Evolutionary conservation across 169 alveolate genomes (phyloP).

Genomic region (Plasmodium cynomolgi): DNA sequence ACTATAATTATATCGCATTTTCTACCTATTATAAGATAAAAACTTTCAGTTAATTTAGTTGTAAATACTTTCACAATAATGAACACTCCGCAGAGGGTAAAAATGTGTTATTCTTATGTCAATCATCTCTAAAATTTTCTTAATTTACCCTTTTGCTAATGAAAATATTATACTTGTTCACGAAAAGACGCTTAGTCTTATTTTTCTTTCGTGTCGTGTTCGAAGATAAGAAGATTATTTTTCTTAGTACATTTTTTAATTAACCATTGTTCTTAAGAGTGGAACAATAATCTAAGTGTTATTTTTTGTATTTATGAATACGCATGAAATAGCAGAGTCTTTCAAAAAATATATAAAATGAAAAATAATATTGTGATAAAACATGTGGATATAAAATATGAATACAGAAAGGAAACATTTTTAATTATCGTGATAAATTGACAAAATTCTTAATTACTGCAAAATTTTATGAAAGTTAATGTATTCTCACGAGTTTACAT

Average conservation of each 20-base stretch:
- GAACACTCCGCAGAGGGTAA: neutral
- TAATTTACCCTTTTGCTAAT: neutral
- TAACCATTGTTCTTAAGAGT: neutral
- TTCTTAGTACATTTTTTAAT: too few relatives aligned
- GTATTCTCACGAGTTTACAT: neutral
- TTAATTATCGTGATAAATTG: too few relatives aligned
- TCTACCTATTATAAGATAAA: neutral
- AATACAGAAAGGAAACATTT: neutral
- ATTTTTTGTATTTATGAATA: too few relatives aligned
- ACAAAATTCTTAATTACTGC: neutral
- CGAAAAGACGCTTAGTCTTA: neutral
- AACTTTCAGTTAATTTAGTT: too few relatives aligned
- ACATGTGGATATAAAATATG: neutral
- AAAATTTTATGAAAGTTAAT: neutral
- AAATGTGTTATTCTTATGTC: too few relatives aligned
- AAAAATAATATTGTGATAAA: neutral
- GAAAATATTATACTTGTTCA: neutral
- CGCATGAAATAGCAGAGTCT: neutral
- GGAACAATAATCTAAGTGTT: neutral
- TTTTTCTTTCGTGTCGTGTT: neutral
- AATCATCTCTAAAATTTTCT: neutral
- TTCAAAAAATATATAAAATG: neutral
- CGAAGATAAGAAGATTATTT: neutral
- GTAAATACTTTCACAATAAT: neutral
- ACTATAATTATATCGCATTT: neutral